phyloP scores from a whole-genome alignment of 331 rosid genomes.

The Rosa hybrid region DNA sequence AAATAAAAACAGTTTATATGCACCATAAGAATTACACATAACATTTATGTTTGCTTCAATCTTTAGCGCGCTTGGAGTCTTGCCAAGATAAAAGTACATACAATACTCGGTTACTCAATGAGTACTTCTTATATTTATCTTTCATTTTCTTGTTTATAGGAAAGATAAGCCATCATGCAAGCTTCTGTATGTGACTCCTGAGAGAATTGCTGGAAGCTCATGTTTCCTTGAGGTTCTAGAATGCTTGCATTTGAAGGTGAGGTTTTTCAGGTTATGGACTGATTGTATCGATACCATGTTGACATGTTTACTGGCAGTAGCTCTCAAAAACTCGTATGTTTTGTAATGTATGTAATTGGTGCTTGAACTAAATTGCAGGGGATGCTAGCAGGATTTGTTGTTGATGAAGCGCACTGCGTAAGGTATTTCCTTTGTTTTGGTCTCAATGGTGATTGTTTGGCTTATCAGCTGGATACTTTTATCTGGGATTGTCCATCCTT shows the following conservation, averaged over 20 bases:
- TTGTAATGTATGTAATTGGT: slow-evolving; percentile 28
- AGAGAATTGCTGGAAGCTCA: slow-evolving; percentile 79
- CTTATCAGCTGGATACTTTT: background rate
- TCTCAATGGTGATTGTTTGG: slow-evolving; percentile 20
- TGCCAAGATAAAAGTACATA: background rate
- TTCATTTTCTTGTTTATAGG: slow-evolving; percentile 49
- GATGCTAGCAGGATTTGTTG: slow-evolving; percentile 81
- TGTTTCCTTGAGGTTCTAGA: slow-evolving; percentile 69
- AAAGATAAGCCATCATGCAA: slow-evolving; percentile 95
- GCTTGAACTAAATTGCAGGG: slow-evolving; percentile 61
- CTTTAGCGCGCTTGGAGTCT: no score
- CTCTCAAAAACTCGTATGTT: slow-evolving; percentile 14
- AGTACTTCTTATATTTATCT: slow-evolving; percentile 17
- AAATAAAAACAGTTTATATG: background rate
- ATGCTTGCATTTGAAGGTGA: slow-evolving; percentile 76
- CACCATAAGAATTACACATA: background rate
- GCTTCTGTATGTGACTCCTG: slow-evolving; percentile 96
- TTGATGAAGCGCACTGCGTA: slow-evolving; percentile 97
- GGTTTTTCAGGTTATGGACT: slow-evolving; percentile 25
- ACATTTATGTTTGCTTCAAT: no score
- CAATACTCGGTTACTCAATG: background rate
- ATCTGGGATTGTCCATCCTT: slow-evolving; percentile 15
- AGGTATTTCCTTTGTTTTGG: slow-evolving; percentile 56
- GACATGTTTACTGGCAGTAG: slow-evolving; percentile 17
- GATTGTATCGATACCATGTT: slow-evolving; percentile 13